Evolutionary conservation across 2,329 filamentous ascomycete species (phyloP).

Genomic region (Aspergillus viridinutans): DNA sequence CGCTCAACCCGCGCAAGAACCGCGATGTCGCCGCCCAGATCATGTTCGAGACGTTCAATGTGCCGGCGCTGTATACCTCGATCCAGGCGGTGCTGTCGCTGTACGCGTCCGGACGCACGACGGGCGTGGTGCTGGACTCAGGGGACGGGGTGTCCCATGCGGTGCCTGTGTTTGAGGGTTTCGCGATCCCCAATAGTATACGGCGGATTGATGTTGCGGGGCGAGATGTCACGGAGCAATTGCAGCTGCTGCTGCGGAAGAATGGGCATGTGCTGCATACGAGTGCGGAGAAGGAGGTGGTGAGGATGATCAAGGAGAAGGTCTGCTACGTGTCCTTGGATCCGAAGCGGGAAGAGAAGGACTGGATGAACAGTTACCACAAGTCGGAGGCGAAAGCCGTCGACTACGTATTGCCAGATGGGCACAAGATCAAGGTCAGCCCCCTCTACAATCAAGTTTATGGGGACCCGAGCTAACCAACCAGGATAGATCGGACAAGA

Average conservation of each 20-base stretch:
- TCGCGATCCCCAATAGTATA: slow-evolving; percentile 94
- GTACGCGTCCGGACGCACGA: slow-evolving; percentile 93
- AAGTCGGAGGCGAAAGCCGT: slow-evolving; percentile 75
- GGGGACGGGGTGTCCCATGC: slow-evolving; percentile 96
- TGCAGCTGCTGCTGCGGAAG: slow-evolving; percentile 87
- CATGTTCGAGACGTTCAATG: slow-evolving; percentile 98
- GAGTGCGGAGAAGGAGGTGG: slow-evolving; percentile 98
- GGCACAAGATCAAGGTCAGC: slow-evolving; percentile 80
- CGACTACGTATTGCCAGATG: slow-evolving; percentile 88
- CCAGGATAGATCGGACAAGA: slow-evolving; percentile 73
- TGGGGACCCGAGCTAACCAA: not conserved
- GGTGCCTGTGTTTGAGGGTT: slow-evolving; percentile 95
- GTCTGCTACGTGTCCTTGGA: slow-evolving; percentile 87
- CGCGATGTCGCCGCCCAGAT: slow-evolving; percentile 96
- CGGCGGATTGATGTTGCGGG: slow-evolving; percentile 93
- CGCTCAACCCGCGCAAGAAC: slow-evolving; percentile 90
- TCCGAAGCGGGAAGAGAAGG: slow-evolving; percentile 91
- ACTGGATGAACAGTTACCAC: slow-evolving; percentile 70
- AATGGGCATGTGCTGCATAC: slow-evolving; percentile 94
- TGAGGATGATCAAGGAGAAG: slow-evolving; percentile 93
- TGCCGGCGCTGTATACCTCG: slow-evolving; percentile 91
- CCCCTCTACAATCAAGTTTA: not conserved
- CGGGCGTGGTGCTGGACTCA: slow-evolving; percentile 90
- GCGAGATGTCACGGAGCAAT: slow-evolving; percentile 89
- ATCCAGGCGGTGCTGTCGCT: slow-evolving; percentile 95